phyloP scores from a whole-genome alignment of 345 rosid genomes.

The Litchi chinensis region DNA sequence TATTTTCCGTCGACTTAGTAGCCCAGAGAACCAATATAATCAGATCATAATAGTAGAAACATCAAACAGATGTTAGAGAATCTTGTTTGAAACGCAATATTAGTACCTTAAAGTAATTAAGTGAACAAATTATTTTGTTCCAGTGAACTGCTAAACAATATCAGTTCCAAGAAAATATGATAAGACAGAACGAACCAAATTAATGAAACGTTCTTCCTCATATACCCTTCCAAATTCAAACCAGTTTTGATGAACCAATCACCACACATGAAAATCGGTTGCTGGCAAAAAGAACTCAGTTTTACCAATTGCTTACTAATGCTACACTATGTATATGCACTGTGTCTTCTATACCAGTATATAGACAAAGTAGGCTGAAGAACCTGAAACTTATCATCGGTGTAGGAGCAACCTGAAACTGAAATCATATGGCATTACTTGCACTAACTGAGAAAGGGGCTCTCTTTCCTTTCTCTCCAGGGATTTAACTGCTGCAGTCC shows the following conservation, averaged over 20 bases:
- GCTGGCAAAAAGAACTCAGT: not conserved
- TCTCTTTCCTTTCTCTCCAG: constrained; percentile 51
- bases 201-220: not conserved
- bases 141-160: not conserved
- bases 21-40: not conserved
- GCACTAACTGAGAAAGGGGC: constrained; percentile 54
- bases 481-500: constrained; percentile 62
- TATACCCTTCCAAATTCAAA: not conserved
- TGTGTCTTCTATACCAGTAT: constrained; percentile 20
- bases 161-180: not conserved
- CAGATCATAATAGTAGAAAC: not conserved
- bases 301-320: not conserved
- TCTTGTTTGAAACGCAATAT: not conserved
- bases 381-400: constrained; percentile 28
- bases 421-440: constrained; percentile 84
- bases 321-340: constrained; percentile 1
- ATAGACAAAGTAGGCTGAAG: not conserved
- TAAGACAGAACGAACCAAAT: not conserved
- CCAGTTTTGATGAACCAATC: constrained; percentile 6
- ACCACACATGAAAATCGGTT: constrained; percentile 4
- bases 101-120: not conserved
- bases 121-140: not conserved
- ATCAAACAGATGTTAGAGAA: not conserved
- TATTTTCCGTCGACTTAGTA: not conserved
- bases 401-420: constrained; percentile 69